These are phyloP conservation scores for Acacia concinna DNA, from an alignment of 331 rosid species.

Conservation along the genomic window DNA sequence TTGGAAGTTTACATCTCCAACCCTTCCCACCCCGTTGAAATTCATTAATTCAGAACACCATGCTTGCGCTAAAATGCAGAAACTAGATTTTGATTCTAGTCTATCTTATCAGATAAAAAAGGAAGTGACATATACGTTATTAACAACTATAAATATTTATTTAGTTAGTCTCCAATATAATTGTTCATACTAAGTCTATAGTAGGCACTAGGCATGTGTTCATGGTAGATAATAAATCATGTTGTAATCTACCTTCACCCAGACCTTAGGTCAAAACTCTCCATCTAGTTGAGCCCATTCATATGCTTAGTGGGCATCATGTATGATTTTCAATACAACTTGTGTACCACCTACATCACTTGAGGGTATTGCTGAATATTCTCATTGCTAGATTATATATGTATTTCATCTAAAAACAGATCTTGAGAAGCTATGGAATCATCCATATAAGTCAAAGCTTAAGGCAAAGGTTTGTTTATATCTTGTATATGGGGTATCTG, in stretches of 20 bases:
- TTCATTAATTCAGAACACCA: background rate
- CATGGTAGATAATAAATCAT: background rate
- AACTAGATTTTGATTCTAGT: background rate
- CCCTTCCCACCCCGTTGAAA: background rate
- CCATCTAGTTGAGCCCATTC: background rate
- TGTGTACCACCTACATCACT: conserved; percentile 87
- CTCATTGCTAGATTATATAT: conserved; percentile 91
- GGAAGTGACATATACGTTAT: background rate
- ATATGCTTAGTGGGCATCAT: conserved; percentile 4
- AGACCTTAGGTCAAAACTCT: background rate
- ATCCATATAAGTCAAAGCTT: conserved; percentile 76
- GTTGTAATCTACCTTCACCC: background rate
- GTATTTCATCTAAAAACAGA: conserved; percentile 89
- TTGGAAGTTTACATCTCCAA: background rate
- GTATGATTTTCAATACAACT: conserved; percentile 61
- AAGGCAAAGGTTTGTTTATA: conserved; percentile 78
- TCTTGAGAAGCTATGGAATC: conserved; percentile 85
- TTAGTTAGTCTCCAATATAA: background rate
- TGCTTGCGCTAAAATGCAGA: background rate
- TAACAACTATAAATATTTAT: background rate
- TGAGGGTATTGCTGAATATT: conserved; percentile 84
- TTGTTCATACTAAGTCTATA: background rate
- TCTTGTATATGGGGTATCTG: conserved; percentile 16
- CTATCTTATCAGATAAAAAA: background rate
- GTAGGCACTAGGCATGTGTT: background rate